These are phyloP conservation scores for Nakaseomyces bracarensis DNA, from an alignment of 1,139 yeast genomes.

Conservation along the genomic window DNA sequence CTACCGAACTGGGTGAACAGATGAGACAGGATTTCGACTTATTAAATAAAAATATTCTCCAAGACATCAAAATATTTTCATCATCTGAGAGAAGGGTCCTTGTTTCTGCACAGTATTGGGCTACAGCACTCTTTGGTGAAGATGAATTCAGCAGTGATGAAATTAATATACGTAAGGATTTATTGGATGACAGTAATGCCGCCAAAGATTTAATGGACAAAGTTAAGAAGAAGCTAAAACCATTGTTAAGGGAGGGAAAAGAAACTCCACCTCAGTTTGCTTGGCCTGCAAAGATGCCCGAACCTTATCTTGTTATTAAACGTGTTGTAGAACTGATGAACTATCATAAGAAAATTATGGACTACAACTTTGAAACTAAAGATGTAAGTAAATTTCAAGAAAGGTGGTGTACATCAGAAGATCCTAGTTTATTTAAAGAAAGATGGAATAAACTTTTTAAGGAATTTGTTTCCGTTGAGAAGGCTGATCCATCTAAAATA, in stretches of 20 bases:
- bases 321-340: conserved; percentile 94
- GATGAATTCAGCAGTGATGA: conserved; percentile 72
- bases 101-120: conserved; percentile 83
- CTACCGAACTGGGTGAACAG: conserved; percentile 91
- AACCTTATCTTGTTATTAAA: conserved; percentile 87
- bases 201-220: conserved; percentile 97
- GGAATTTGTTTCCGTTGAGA: conserved; percentile 87
- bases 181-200: conserved; percentile 93
- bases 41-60: conserved; percentile 71
- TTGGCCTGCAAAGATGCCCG: conserved; percentile 98
- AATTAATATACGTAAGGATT: conserved; percentile 76
- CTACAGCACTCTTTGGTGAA: conserved; percentile 70
- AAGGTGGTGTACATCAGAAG: conserved; percentile 96
- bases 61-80: conserved; percentile 75
- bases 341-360: conserved; percentile 80
- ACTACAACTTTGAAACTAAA: conserved; percentile 62
- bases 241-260: conserved; percentile 86
- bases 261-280: conserved; percentile 99
- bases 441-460: conserved; percentile 96
- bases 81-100: conserved; percentile 93
- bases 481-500: conserved; percentile 95
- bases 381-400: conserved; percentile 63
- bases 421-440: conserved; percentile 80
- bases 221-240: conserved; percentile 93
- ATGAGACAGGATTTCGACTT: conserved; percentile 84